Evolutionary conservation across 192 early-diverging fungal species (phyloP), one percentile per base, ranked within the genome.

Genomic region (Jimgerdemannia flammicorona): DNA sequence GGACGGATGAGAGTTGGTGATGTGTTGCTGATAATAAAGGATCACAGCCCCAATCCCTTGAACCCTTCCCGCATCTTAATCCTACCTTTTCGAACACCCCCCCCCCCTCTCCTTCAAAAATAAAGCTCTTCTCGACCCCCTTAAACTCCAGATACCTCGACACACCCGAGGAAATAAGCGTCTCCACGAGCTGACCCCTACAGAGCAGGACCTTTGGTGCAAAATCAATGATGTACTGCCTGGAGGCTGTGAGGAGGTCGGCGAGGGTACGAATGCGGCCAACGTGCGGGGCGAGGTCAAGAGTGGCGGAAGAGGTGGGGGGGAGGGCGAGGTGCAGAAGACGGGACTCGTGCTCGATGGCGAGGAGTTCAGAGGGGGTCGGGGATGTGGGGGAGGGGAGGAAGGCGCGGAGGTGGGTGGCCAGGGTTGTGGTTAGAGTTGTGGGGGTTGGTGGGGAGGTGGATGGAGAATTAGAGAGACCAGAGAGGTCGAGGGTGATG

Each of bases 71-170:
- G 44, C 72, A 69, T 18, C 41, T 29, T 18, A 11, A 64, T 71
- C 71, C 43, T 70, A 88, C 90, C 75, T 85, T 81, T 67, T 91
- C 86, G 18, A 89, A 77, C 0, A 40, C 7, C 40, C 41, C 54
- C 3, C 72, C 77, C 29, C 85, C 72, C 67, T 76, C 81, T 17
- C 73, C 72, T 17, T 75, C 74, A 69, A 81, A 84, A 8, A 97
- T 72, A 44, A 86, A 91, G 8, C 90, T 91, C 9, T 84, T 79
- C 69, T 95, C 95, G 11, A 97, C 74, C 4, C 90, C 89, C 72
- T 92, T 91, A 80, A 98, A 98, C 78, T 97, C 96, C 39, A 97
- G 78, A 84, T 96, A 95, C 44, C 90, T 89, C 39, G 93, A 93
- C 17, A 96, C 90, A 4, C 93, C 93, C 4, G 89, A 91, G 43